Evolutionary conservation across 441 rosid genomes (phyloP).

Genomic region (Populus trichocarpa): DNA sequence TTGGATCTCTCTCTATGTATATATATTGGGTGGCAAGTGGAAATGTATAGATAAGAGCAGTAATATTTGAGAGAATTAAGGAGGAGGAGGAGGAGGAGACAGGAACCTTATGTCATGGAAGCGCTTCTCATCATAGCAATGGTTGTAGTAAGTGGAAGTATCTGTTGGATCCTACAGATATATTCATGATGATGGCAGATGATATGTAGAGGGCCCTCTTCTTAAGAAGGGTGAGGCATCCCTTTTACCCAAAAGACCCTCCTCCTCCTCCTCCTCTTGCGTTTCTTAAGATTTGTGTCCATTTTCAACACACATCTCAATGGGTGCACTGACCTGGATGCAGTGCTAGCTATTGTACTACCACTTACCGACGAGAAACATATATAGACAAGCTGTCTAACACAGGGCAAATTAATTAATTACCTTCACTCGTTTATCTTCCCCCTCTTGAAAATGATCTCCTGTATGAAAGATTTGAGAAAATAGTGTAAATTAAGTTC

Average conservation of each 20-base stretch:
- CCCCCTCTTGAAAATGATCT: too few species aligned
- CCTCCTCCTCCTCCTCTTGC: neutral
- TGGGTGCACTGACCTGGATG: constrained; percentile 6
- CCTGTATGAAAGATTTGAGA: too few species aligned
- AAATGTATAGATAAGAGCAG: neutral
- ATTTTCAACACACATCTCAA: constrained; percentile 27
- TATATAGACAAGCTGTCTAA: neutral
- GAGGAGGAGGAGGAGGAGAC: neutral
- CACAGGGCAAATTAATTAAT: neutral
- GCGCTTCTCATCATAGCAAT: neutral
- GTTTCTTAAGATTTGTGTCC: constrained; percentile 15
- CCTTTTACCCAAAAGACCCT: constrained; percentile 16
- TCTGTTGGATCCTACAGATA: too few species aligned
- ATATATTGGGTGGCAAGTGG: neutral
- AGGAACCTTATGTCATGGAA: too few species aligned
- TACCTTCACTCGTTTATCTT: too few species aligned
- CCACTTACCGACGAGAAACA: neutral
- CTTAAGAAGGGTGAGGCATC: constrained; percentile 24
- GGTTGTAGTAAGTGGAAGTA: neutral
- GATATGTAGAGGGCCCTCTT: neutral
- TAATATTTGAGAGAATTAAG: too few species aligned
- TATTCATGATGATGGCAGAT: neutral
- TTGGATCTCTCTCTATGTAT: too few species aligned
- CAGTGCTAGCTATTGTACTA: neutral
- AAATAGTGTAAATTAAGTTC: too few species aligned